Evolutionary conservation across 176 grass and related monocot species (phyloP), one percentile per base, ranked within the genome.

Genomic region (Alloteropsis semialata): DNA sequence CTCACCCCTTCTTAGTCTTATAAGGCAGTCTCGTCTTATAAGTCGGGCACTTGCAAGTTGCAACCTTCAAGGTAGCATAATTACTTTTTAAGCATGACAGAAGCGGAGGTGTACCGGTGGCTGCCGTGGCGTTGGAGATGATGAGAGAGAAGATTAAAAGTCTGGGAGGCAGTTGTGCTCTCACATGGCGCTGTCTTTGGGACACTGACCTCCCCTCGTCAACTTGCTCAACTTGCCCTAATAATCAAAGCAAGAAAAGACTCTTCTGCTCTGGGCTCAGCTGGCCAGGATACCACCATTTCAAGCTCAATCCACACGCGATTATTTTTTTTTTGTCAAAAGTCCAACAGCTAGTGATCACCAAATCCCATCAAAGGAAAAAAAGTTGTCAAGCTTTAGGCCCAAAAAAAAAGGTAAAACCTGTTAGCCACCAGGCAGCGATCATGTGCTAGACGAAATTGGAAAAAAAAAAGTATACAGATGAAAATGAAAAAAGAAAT

Each of bases 171-270:
- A 67, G 60, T 44, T 85, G 76, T 50, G 18, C 30, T 48, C 46
- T 74, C 88, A 86, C 84, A 86, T 86, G 88, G 79, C 74, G 37
- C 65, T 86, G 88, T 86, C 78, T 64, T 69, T 17, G 16, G 39
- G 65, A 86, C 76, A 75, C 51, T 41, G 87, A 84, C 68, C 32
- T 22, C 45, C 12, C 25, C 22, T 57, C 75, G 48, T 76, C 87
- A 80, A 85, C 79, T 88, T 88, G 87, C 75, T 6, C 86, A 84
- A 88, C 56, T 88, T 89, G 87, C 87, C 21, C 38, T 75, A 58
- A 14, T 87, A 57, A 90, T 84, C 89, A 78, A 55, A 82, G 54
- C 87, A 22, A 64, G 9, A 82, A 82, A 82, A 77, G 72, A 57
- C 81, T 28, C 25, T 34, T 44, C 36, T 71, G 8, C 63, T 44